phyloP scores from a whole-genome alignment of 192 early-diverging fungal species.

The Backusella australiensis region DNA sequence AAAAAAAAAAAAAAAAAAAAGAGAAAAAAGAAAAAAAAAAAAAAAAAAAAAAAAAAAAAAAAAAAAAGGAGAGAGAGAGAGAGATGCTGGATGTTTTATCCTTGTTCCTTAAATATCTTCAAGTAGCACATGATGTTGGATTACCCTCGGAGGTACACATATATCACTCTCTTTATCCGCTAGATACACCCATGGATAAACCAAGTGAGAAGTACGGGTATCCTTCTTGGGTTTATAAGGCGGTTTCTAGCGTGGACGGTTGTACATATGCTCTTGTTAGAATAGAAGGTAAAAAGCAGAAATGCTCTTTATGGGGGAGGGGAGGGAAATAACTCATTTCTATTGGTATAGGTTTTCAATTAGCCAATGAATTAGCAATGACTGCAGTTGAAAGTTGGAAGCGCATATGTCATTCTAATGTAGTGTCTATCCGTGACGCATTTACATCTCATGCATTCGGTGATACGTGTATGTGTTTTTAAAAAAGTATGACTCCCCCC shows the following conservation, averaged over 20 bases:
- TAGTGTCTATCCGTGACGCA: conserved; percentile 87
- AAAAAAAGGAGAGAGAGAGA: too few species aligned
- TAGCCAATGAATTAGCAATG: conserved; percentile 81
- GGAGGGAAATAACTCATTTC: neutral
- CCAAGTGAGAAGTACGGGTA: conserved; percentile 52
- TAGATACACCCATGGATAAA: conserved; percentile 56
- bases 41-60: too few species aligned
- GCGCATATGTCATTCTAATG: conserved; percentile 71
- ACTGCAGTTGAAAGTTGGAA: conserved; percentile 83
- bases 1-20: too few species aligned
- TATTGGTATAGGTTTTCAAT: conserved; percentile 49
- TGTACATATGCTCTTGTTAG: conserved; percentile 77
- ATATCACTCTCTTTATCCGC: conserved; percentile 82
- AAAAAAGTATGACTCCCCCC: neutral
- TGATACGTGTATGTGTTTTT: conserved; percentile 66
- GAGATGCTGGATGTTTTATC: too few species aligned
- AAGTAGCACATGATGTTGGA: conserved; percentile 51
- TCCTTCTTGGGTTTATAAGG: conserved; percentile 81
- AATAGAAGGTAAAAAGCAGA: conserved; percentile 62
- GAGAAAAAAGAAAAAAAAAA: too few species aligned
- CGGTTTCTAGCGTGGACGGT: conserved; percentile 79
- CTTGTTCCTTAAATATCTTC: neutral
- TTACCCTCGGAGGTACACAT: conserved; percentile 80
- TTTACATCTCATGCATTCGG: conserved; percentile 96
- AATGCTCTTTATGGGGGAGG: neutral